These are phyloP conservation scores for Nannochloropsis gaditana DNA, from an alignment of 108 stramenopile species.

Conservation along the genomic window DNA sequence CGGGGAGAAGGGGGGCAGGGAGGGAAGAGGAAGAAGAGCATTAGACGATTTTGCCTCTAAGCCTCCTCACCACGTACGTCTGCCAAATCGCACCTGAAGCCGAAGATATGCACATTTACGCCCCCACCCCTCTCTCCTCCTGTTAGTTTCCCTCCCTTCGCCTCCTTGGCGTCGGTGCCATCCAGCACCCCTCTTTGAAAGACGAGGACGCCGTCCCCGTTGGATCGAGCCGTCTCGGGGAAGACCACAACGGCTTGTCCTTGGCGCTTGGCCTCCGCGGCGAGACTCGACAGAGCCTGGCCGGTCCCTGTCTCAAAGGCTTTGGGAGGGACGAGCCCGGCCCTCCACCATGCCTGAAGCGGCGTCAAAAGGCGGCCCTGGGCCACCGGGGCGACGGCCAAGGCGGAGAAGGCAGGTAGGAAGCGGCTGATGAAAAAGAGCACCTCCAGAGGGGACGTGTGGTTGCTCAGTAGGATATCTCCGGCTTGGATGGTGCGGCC, in stretches of 20 bases:
- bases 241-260: neutral
- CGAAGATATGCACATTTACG: constrained; percentile 3
- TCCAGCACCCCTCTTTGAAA: neutral
- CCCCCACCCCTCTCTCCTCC: neutral
- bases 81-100: neutral
- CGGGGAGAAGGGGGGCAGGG: neutral
- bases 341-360: neutral
- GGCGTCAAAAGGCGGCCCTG: neutral
- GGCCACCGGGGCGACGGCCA: neutral
- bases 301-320: neutral
- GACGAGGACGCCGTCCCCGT: neutral
- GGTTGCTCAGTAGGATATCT: neutral
- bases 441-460: neutral
- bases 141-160: neutral
- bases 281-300: neutral
- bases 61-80: neutral
- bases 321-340: neutral
- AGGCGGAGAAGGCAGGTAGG: neutral
- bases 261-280: neutral
- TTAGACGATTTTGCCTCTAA: neutral
- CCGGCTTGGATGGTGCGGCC: neutral
- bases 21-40: neutral
- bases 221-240: constrained; percentile 10
- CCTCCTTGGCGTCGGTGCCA: neutral
- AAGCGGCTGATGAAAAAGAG: constrained; percentile 10